A percentile compares a stretch with the other conserved stretches of the same genome.
Conservation (phyloP, 2,329 filamentous ascomycete genomes). For the Fusarium kyushuense region DNA sequence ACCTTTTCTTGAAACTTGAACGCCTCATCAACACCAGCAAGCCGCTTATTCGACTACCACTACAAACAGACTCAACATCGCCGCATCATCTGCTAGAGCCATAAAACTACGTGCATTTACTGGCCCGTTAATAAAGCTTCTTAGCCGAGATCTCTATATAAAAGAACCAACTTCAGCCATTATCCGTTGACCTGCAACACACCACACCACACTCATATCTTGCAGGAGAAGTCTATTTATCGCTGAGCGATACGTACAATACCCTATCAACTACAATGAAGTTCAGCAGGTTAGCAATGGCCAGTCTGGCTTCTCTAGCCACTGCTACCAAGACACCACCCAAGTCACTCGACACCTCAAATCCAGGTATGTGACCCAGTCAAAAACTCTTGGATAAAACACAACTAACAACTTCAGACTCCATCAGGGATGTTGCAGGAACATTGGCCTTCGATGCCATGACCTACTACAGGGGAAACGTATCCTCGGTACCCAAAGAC, state of each 20-base stretch:
- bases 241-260: conserved; percentile 19
- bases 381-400: background rate
- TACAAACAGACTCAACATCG: conserved; percentile 9
- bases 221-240: conserved; percentile 25
- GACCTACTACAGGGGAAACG: conserved; percentile 73
- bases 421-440: conserved; percentile 70
- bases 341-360: conserved; percentile 38
- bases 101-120: conserved; percentile 9
- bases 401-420: conserved; percentile 58
- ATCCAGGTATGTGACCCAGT: conserved; percentile 29
- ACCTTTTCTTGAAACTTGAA: background rate
- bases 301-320: conserved; percentile 33
- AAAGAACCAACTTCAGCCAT: background rate
- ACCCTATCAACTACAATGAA: conserved; percentile 30
- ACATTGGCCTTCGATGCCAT: conserved; percentile 71
- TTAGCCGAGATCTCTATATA: background rate
- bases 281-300: conserved; percentile 20
- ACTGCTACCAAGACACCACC: conserved; percentile 34
- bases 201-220: background rate
- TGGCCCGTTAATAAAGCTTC: background rate
- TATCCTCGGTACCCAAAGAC: conserved; percentile 63
- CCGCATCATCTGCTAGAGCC: conserved; percentile 2
- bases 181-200: background rate
- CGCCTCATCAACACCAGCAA: conserved; percentile 2
- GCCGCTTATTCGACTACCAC: background rate